Conservation (phyloP, 1,284 basidiomycete species). For the Cutaneotrichosporon cavernicola region DNA sequence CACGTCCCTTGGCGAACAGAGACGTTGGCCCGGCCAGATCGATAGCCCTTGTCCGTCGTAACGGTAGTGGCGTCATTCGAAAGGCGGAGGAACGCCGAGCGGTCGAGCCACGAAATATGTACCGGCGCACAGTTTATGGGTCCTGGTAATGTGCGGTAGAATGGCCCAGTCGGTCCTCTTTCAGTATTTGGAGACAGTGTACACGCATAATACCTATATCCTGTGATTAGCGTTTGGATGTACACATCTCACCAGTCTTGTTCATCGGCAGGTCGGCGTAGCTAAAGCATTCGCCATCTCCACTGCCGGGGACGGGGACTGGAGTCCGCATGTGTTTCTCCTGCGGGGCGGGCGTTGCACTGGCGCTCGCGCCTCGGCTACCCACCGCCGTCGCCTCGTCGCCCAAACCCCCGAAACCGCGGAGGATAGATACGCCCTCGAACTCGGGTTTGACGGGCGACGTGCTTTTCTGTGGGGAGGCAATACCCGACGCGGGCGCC, state of each 20-base stretch:
- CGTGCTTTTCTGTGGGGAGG: background rate
- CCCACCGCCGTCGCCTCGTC: constrained; percentile 4
- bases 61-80: constrained; percentile 76
- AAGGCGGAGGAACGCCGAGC: constrained; percentile 64
- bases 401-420: background rate
- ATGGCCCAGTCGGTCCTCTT: constrained; percentile 38
- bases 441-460: constrained; percentile 4
- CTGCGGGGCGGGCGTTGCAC: constrained; percentile 27
- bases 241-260: constrained; percentile 36
- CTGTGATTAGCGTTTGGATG: constrained; percentile 16
- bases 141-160: constrained; percentile 49
- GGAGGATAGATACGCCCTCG: background rate
- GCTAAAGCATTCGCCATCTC: constrained; percentile 50
- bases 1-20: constrained; percentile 85
- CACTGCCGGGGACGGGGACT: constrained; percentile 35
- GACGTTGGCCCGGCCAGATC: constrained; percentile 84
- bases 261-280: constrained; percentile 52
- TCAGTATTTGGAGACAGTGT: constrained; percentile 47
- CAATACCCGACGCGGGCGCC: constrained; percentile 3
- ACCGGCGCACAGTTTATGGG: constrained; percentile 41
- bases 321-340: constrained; percentile 29
- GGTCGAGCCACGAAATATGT: constrained; percentile 56
- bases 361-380: constrained; percentile 11
- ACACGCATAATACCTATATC: constrained; percentile 55
- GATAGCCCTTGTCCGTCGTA: constrained; percentile 81